These are phyloP conservation scores for Bacidia rubella DNA, from an alignment of 495 filamentous ascomycete genomes.

Conservation along the genomic window DNA sequence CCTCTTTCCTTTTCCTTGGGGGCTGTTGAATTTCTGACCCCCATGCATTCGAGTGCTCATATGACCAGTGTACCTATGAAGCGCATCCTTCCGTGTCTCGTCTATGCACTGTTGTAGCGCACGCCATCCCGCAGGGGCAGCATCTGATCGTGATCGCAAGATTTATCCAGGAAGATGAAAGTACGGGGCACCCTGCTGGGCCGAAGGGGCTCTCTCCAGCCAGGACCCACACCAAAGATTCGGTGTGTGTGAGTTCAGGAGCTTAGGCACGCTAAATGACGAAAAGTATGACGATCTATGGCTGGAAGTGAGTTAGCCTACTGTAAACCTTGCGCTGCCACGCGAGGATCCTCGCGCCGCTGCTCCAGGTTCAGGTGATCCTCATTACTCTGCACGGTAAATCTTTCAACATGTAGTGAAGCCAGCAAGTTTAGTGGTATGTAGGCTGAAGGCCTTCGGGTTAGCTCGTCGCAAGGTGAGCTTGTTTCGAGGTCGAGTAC, in stretches of 20 bases:
- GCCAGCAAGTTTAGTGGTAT: too few species aligned
- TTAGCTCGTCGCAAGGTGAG: too few species aligned
- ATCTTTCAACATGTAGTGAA: too few species aligned
- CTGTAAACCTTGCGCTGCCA: constrained; percentile 13
- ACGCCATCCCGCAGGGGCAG: background rate
- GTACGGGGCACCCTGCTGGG: too few species aligned
- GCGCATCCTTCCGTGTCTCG: background rate
- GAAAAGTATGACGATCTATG: background rate
- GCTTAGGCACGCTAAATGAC: background rate
- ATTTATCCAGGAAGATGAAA: background rate
- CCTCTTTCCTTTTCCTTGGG: background rate
- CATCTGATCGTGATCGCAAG: background rate
- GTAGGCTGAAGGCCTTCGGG: too few species aligned
- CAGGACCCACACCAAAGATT: background rate
- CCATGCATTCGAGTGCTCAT: too few species aligned
- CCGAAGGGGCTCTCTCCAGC: background rate
- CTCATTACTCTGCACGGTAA: too few species aligned
- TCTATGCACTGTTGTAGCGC: background rate
- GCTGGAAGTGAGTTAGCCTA: background rate
- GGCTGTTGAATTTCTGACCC: too few species aligned
- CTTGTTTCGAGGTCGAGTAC: too few species aligned
- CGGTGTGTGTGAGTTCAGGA: background rate
- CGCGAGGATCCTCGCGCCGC: constrained; percentile 15
- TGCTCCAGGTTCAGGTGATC: constrained; percentile 4
- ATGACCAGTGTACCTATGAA: too few species aligned